Conservation (phyloP, 2,329 filamentous ascomycete genomes). For the Curvularia eragrostidis region DNA sequence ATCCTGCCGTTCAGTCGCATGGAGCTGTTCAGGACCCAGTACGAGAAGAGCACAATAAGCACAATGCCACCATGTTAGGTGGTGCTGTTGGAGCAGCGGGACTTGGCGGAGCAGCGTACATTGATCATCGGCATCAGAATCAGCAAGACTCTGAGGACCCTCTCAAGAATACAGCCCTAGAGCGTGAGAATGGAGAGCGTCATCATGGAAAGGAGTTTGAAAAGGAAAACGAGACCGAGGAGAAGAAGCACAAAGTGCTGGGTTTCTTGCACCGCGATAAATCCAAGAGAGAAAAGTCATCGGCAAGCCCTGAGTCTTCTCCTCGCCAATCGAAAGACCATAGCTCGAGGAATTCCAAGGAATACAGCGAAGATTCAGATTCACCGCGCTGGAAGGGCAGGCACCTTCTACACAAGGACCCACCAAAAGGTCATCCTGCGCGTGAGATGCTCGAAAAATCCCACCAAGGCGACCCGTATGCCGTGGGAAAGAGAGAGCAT, state of each 20-base stretch:
- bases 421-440: slow-evolving; percentile 47
- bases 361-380: slow-evolving; percentile 31
- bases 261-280: slow-evolving; percentile 54
- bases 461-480: slow-evolving; percentile 15
- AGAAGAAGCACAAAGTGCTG: slow-evolving; percentile 49
- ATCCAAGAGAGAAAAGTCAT: slow-evolving; percentile 43
- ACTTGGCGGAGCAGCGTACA: slow-evolving; percentile 38
- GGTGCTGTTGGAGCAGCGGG: slow-evolving; percentile 33
- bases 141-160: slow-evolving; percentile 40
- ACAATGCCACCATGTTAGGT: slow-evolving; percentile 34
- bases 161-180: slow-evolving; percentile 25
- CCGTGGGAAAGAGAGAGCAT: slow-evolving; percentile 32
- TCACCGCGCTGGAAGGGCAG: slow-evolving; percentile 36
- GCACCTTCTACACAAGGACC: slow-evolving; percentile 53
- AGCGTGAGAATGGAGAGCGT: slow-evolving; percentile 25
- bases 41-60: slow-evolving; percentile 33
- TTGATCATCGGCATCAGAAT: slow-evolving; percentile 38
- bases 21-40: slow-evolving; percentile 27
- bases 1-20: slow-evolving; percentile 29
- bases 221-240: slow-evolving; percentile 34
- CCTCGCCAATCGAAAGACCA: slow-evolving; percentile 30
- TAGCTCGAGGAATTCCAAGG: slow-evolving; percentile 30
- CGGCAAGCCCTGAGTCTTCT: slow-evolving; percentile 22
- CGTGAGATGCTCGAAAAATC: slow-evolving; percentile 36
- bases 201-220: slow-evolving; percentile 25